Conservation (phyloP, 2,329 filamentous ascomycete genomes). For the Beauveria pseudobassiana region DNA sequence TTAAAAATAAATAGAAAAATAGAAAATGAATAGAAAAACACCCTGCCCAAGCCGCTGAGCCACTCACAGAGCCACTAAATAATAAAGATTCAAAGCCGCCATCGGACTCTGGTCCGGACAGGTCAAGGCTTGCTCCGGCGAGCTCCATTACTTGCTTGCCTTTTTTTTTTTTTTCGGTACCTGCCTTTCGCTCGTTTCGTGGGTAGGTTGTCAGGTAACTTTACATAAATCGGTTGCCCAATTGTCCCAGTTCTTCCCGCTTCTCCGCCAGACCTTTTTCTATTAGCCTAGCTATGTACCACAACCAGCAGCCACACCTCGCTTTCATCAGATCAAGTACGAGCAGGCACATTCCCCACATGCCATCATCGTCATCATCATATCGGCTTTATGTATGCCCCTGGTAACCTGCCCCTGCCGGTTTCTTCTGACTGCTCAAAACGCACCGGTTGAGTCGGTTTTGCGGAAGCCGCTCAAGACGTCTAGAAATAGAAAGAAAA, state of each 20-base stretch:
- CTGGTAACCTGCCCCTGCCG: no score
- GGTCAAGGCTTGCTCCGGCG: not conserved
- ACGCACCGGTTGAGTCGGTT: no score
- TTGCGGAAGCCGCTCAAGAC: no score
- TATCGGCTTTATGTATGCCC: conserved; percentile 1
- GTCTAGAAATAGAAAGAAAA: no score
- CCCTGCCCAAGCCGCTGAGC: not conserved
- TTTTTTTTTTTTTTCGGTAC: not conserved
- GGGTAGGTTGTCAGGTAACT: no score
- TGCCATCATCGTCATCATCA: not conserved
- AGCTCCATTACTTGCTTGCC: not conserved
- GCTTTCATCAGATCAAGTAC: conserved; percentile 5
- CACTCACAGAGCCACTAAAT: not conserved
- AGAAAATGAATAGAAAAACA: not conserved
- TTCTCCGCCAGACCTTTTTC: not conserved
- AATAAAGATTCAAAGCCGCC: not conserved
- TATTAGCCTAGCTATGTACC: no score
- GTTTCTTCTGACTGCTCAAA: not conserved
- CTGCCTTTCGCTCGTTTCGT: no score
- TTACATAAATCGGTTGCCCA: no score
- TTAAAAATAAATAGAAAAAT: not conserved
- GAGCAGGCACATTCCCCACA: not conserved
- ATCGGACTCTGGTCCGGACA: no score
- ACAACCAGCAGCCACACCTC: not conserved
- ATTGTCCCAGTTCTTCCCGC: not conserved